Evolutionary conservation across 257 asterid species (phyloP).

Genomic region (Solanum acaule): DNA sequence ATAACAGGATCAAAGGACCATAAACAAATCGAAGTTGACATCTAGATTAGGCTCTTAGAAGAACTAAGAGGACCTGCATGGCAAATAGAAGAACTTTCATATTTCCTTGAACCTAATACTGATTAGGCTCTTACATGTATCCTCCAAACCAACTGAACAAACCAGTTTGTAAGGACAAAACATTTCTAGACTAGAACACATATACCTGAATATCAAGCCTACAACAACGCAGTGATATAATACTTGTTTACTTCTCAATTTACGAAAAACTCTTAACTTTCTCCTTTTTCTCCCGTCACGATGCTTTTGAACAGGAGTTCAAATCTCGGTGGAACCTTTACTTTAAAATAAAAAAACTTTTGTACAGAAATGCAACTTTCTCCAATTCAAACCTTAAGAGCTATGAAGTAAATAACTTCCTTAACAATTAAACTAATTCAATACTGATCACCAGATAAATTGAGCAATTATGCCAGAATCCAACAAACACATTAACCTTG

Average conservation of each 20-base stretch:
- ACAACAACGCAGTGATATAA: not conserved
- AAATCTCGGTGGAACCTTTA: not conserved
- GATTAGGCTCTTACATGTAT: not conserved
- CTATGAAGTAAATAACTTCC: not conserved
- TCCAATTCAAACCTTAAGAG: not conserved
- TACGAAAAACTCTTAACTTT: not conserved
- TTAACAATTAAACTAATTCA: not conserved
- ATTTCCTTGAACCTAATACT: not conserved
- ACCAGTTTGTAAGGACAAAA: not conserved
- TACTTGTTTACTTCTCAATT: not conserved
- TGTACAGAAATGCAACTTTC: not conserved
- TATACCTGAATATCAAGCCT: not conserved
- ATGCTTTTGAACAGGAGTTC: not conserved
- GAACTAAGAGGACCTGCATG: not conserved
- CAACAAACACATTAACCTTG: not conserved
- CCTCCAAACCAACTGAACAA: not conserved
- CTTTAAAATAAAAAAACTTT: not conserved
- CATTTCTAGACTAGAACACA: not conserved
- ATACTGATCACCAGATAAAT: not conserved
- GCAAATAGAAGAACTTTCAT: not conserved
- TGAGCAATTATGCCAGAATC: not conserved
- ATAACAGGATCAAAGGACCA: not conserved
- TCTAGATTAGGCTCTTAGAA: not conserved
- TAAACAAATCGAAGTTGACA: not conserved
- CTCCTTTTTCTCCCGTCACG: not conserved